Evolutionary conservation across 2,329 filamentous ascomycete genomes (phyloP).

Genomic region (Waltergamsia citrina): DNA sequence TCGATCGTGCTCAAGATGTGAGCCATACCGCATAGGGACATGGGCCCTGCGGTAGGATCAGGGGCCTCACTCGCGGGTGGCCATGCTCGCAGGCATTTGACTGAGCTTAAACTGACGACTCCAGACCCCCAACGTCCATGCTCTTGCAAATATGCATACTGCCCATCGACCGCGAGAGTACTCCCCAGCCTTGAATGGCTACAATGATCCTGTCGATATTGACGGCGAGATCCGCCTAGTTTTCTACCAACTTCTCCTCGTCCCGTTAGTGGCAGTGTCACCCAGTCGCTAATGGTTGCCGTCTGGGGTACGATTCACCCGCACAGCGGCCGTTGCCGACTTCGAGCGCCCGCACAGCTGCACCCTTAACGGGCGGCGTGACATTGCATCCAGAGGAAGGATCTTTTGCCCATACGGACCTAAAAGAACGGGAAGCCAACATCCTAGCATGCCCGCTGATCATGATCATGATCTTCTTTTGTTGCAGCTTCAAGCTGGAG

Average conservation of each 20-base stretch:
- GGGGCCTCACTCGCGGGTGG: too few relatives aligned
- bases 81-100: background rate
- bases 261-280: too few relatives aligned
- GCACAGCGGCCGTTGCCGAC: background rate
- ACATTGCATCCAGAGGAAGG: too few relatives aligned
- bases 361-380: too few relatives aligned
- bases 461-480: too few relatives aligned
- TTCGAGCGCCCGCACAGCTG: conserved; percentile 1
- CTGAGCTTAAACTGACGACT: background rate
- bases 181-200: background rate
- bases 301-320: background rate
- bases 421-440: too few relatives aligned
- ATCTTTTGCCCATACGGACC: too few relatives aligned
- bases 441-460: too few relatives aligned
- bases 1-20: background rate
- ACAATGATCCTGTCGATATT: background rate
- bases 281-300: background rate
- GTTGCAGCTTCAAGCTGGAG: too few relatives aligned
- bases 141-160: background rate
- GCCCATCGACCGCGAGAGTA: background rate
- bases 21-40: background rate
- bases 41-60: background rate
- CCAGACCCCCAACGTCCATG: background rate
- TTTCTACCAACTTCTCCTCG: too few relatives aligned
- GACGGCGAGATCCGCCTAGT: too few relatives aligned